phyloP scores from a whole-genome alignment of 768 basidiomycete species.

The Termitomyces sp. region DNA sequence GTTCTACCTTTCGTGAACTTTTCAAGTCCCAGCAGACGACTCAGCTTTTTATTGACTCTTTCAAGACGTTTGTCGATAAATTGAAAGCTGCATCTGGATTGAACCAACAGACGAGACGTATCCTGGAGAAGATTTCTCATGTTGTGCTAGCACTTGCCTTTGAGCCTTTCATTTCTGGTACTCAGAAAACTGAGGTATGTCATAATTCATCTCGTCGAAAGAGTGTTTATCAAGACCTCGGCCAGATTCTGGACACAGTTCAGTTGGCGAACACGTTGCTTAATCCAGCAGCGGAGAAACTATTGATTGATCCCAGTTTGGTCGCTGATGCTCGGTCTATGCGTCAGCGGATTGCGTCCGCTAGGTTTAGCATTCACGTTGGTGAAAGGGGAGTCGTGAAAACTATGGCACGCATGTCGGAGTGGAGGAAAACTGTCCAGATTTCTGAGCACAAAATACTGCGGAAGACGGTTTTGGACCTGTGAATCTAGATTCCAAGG shows the following conservation, averaged over 20 bases:
- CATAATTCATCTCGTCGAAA: neutral
- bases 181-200: conserved; percentile 72
- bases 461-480: conserved; percentile 66
- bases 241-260: conserved; percentile 53
- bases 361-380: conserved; percentile 56
- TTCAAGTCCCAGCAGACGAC: conserved; percentile 72
- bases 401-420: conserved; percentile 54
- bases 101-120: conserved; percentile 41
- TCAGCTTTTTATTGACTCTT: conserved; percentile 61
- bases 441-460: conserved; percentile 67
- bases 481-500: conserved; percentile 38
- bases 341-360: conserved; percentile 48
- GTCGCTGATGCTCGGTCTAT: conserved; percentile 49
- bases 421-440: conserved; percentile 71
- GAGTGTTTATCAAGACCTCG: conserved; percentile 1
- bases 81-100: conserved; percentile 32
- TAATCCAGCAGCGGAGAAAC: conserved; percentile 42
- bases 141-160: conserved; percentile 64
- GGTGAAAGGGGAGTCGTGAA: conserved; percentile 61
- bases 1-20: conserved; percentile 60
- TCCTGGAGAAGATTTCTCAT: conserved; percentile 68
- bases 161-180: conserved; percentile 52
- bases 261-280: conserved; percentile 49
- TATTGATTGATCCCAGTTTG: conserved; percentile 48
- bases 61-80: conserved; percentile 47